These are phyloP conservation scores for Kregervanrija delftensis DNA, from an alignment of 805 yeast species.

Conservation along the genomic window DNA sequence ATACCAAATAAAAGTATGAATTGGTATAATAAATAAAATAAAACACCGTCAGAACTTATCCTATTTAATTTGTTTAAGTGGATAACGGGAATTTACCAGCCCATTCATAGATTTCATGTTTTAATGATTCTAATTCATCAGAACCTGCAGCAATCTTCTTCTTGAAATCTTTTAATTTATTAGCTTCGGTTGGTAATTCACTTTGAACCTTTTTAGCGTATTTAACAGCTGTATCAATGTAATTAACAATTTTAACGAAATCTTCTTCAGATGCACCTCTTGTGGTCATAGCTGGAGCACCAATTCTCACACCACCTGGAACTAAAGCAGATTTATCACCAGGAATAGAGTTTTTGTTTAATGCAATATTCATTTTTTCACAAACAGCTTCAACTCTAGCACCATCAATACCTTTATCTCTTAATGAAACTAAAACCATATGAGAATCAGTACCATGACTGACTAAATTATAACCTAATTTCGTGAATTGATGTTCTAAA, in stretches of 20 bases:
- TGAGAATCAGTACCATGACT: conserved; percentile 97
- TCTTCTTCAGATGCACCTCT: conserved; percentile 91
- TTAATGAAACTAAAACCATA: conserved; percentile 84
- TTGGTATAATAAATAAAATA: too few species aligned
- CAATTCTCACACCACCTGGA: conserved; percentile 96
- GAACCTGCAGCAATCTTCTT: conserved; percentile 66
- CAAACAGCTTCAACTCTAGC: conserved; percentile 95
- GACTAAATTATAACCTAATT: conserved; percentile 72
- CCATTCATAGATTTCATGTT: conserved; percentile 82
- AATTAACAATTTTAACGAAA: conserved; percentile 70
- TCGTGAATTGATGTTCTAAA: conserved; percentile 67
- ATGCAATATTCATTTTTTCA: conserved; percentile 90
- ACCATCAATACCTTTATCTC: conserved; percentile 89
- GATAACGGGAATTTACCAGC: conserved; percentile 79
- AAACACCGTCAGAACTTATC: too few species aligned
- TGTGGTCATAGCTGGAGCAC: conserved; percentile 98
- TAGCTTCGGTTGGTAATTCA: conserved; percentile 82
- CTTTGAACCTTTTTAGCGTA: conserved; percentile 73
- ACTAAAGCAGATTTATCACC: conserved; percentile 95
- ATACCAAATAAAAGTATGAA: too few species aligned
- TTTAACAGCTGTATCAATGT: conserved; percentile 72
- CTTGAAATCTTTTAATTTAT: conserved; percentile 95
- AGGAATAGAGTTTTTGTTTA: conserved; percentile 96
- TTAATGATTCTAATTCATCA: conserved; percentile 58
- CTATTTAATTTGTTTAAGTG: conserved; percentile 29